Percentiles rank a stretch among this genome's conserved stretches.
Evolutionary conservation across 352 stramenopile species (phyloP).

Genomic region (Phytophthora multivora): DNA sequence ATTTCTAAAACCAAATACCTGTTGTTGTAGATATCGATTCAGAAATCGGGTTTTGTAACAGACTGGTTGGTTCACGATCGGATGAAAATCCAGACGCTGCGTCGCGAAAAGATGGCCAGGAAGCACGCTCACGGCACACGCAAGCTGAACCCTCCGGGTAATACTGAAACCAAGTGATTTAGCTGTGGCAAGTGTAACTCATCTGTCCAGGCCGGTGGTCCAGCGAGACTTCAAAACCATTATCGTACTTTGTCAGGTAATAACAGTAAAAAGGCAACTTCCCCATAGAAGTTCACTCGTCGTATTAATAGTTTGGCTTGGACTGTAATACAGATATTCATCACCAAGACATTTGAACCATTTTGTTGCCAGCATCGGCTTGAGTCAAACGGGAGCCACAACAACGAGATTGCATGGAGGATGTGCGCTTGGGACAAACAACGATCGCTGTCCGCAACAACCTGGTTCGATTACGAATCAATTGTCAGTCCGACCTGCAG

Average conservation of each 20-base stretch:
- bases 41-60: not conserved
- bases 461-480: constrained; percentile 13
- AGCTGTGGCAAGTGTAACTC: constrained; percentile 1
- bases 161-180: constrained; percentile 14
- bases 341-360: not conserved
- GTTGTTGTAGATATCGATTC: not conserved
- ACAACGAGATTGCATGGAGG: constrained; percentile 1
- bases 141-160: constrained; percentile 14
- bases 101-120: constrained; percentile 7
- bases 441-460: not conserved
- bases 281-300: too few species aligned
- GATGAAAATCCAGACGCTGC: constrained; percentile 34
- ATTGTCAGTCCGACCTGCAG: too few species aligned
- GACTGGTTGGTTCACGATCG: constrained; percentile 13
- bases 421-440: constrained; percentile 15
- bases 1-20: not conserved
- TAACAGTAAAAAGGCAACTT: constrained; percentile 19
- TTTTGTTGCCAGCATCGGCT: not conserved
- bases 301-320: too few species aligned
- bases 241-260: constrained; percentile 2
- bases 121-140: constrained; percentile 18
- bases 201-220: constrained; percentile 6
- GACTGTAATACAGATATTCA: too few species aligned
- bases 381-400: not conserved
- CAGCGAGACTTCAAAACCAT: not conserved